Percentiles rank a stretch among this genome's conserved stretches.
These are phyloP conservation scores for Elongisporangium anandrum DNA, from an alignment of 352 stramenopile species.

Conservation along the genomic window DNA sequence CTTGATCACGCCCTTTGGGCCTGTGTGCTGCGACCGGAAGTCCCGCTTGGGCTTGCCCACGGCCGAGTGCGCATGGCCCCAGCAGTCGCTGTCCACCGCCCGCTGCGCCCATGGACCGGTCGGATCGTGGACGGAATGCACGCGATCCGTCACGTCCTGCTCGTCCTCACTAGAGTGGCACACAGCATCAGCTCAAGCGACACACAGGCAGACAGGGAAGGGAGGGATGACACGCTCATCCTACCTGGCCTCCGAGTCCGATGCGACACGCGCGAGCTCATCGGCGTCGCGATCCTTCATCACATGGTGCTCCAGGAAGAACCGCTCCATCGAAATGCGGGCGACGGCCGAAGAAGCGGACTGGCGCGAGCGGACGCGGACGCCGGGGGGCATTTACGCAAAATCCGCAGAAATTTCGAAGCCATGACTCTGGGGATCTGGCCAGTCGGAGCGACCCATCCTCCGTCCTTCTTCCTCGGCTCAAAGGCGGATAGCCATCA, in stretches of 20 bases:
- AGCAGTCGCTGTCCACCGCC: constrained; percentile 30
- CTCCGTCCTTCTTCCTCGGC: no score
- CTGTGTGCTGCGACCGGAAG: constrained; percentile 65
- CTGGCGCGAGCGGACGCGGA: no score
- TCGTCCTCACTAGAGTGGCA: constrained; percentile 29
- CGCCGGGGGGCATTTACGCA: no score
- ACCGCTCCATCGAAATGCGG: constrained; percentile 55
- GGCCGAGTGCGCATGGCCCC: constrained; percentile 33
- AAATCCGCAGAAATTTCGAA: no score
- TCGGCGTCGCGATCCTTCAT: constrained; percentile 69
- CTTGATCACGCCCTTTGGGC: constrained; percentile 76
- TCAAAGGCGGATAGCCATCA: no score
- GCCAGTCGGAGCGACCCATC: no score
- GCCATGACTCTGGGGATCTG: no score
- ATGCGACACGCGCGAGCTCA: constrained; percentile 48
- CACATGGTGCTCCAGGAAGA: constrained; percentile 76
- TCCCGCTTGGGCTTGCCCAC: constrained; percentile 27
- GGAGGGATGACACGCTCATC: background rate
- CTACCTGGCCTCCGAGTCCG: constrained; percentile 74
- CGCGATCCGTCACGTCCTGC: constrained; percentile 50
- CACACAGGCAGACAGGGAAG: constrained; percentile 1
- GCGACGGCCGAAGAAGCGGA: no score
- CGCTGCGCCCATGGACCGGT: constrained; percentile 68
- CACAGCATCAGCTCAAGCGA: background rate
- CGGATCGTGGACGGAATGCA: constrained; percentile 64